Evolutionary conservation across 345 rosid species (phyloP).

Genomic region (Salix purpurea): DNA sequence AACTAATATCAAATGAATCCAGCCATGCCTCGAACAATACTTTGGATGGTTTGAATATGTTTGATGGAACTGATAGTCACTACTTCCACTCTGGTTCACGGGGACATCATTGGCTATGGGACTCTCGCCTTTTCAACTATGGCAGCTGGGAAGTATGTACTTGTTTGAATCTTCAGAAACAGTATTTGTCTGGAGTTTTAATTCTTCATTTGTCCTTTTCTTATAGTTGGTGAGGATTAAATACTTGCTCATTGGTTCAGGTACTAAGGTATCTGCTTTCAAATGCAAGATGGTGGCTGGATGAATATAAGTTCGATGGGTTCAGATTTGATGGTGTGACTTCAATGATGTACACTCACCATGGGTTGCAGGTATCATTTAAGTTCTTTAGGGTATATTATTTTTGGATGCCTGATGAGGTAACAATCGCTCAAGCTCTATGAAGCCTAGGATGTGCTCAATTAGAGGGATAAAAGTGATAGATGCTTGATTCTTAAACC

Average conservation of each 20-base stretch:
- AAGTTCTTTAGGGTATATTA: slow-evolving; percentile 1
- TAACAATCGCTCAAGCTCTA: too few species aligned
- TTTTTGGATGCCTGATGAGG: too few species aligned
- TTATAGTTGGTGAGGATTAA: slow-evolving; percentile 11
- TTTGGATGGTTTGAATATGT: slow-evolving; percentile 92
- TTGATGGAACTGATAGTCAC: slow-evolving; percentile 91
- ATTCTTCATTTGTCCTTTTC: slow-evolving; percentile 4
- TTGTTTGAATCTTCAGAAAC: slow-evolving; percentile 10
- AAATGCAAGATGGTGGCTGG: slow-evolving; percentile 99
- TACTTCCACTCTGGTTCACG: slow-evolving; percentile 83
- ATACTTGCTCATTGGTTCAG: slow-evolving; percentile 33
- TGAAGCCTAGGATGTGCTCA: background rate
- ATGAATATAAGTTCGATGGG: slow-evolving; percentile 90
- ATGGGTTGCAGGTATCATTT: slow-evolving; percentile 69
- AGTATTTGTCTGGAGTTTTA: slow-evolving; percentile 1
- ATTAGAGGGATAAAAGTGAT: background rate
- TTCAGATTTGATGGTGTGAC: slow-evolving; percentile 98
- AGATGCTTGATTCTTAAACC: background rate
- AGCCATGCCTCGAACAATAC: slow-evolving; percentile 92
- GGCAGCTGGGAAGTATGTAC: slow-evolving; percentile 94
- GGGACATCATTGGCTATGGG: slow-evolving; percentile 99
- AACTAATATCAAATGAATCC: slow-evolving; percentile 17
- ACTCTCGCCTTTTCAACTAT: slow-evolving; percentile 93
- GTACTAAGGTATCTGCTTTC: slow-evolving; percentile 84
- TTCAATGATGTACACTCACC: slow-evolving; percentile 98